Percentiles rank a stretch among this genome's conserved stretches.
These are phyloP conservation scores for Cordyceps fumosorosea DNA, from an alignment of 2,329 filamentous ascomycete species.

Conservation along the genomic window DNA sequence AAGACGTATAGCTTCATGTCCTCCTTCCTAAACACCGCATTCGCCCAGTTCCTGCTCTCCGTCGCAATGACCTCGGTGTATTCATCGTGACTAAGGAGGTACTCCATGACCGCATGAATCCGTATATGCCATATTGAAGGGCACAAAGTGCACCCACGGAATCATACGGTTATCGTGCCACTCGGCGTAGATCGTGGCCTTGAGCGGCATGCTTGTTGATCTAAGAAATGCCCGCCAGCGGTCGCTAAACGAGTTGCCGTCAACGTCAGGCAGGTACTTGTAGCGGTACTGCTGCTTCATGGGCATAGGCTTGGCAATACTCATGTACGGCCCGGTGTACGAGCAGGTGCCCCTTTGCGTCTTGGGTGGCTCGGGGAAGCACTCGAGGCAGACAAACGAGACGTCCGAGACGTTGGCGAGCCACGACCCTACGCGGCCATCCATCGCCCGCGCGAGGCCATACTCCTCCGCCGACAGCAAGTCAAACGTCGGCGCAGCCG, in stretches of 20 bases:
- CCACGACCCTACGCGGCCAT: constrained; percentile 20
- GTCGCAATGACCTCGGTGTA: constrained; percentile 42
- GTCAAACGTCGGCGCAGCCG: not conserved
- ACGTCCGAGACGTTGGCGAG: constrained; percentile 20
- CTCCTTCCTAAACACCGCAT: constrained; percentile 44
- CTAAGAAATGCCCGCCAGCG: not conserved
- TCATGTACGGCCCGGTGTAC: not conserved
- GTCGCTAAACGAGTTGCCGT: constrained; percentile 43
- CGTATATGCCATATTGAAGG: constrained; percentile 51
- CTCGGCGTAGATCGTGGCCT: not conserved
- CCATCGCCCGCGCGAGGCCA: not conserved
- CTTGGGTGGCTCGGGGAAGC: not conserved
- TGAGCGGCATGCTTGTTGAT: not conserved
- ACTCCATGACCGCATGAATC: constrained; percentile 54
- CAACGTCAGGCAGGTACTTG: constrained; percentile 35
- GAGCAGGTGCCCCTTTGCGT: not conserved
- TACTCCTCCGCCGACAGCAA: not conserved
- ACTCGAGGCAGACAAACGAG: constrained; percentile 24
- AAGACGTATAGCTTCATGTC: constrained; percentile 52
- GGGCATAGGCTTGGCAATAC: constrained; percentile 16
- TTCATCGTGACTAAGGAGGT: constrained; percentile 38
- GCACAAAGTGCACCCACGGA: constrained; percentile 57
- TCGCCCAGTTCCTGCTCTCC: constrained; percentile 45
- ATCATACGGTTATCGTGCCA: constrained; percentile 48
- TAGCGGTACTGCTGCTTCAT: constrained; percentile 32